phyloP scores from a whole-genome alignment of 208 protist genomes.

The Borovskyia barvae region DNA sequence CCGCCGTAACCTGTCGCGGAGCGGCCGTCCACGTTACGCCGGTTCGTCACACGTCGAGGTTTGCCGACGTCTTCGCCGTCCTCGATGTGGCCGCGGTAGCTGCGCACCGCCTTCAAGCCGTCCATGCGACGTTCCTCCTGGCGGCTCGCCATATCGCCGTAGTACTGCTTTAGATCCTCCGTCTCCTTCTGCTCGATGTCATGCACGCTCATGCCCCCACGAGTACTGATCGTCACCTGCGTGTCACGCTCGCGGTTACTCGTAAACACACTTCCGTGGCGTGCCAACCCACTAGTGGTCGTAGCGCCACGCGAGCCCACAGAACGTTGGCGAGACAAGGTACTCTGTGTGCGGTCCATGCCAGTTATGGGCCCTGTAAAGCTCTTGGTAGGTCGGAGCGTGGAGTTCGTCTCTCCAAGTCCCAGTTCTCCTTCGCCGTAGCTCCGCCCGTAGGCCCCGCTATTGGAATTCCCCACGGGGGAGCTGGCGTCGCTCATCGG shows the following conservation, averaged over 20 bases:
- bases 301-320: slow-evolving; percentile 15
- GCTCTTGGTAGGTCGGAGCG: slow-evolving; percentile 35
- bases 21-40: slow-evolving; percentile 32
- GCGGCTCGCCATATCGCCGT: slow-evolving; percentile 68
- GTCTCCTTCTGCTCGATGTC: slow-evolving; percentile 25
- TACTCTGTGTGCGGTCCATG: slow-evolving; percentile 25
- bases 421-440: neutral
- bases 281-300: slow-evolving; percentile 28
- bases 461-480: too few relatives aligned
- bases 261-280: slow-evolving; percentile 49
- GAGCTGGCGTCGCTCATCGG: too few relatives aligned
- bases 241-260: slow-evolving; percentile 42
- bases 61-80: slow-evolving; percentile 55
- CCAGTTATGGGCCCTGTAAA: slow-evolving; percentile 33
- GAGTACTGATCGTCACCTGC: slow-evolving; percentile 45
- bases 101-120: slow-evolving; percentile 43
- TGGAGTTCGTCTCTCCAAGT: neutral
- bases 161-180: slow-evolving; percentile 50
- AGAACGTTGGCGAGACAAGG: slow-evolving; percentile 22
- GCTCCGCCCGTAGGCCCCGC: too few relatives aligned
- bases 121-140: slow-evolving; percentile 32
- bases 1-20: slow-evolving; percentile 62
- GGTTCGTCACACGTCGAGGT: slow-evolving; percentile 51
- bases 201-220: slow-evolving; percentile 30
- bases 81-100: slow-evolving; percentile 51